Percentiles rank a stretch among this genome's conserved stretches.
Evolutionary conservation across 495 filamentous ascomycete species (phyloP).

Genomic region (Echria macrotheca): DNA sequence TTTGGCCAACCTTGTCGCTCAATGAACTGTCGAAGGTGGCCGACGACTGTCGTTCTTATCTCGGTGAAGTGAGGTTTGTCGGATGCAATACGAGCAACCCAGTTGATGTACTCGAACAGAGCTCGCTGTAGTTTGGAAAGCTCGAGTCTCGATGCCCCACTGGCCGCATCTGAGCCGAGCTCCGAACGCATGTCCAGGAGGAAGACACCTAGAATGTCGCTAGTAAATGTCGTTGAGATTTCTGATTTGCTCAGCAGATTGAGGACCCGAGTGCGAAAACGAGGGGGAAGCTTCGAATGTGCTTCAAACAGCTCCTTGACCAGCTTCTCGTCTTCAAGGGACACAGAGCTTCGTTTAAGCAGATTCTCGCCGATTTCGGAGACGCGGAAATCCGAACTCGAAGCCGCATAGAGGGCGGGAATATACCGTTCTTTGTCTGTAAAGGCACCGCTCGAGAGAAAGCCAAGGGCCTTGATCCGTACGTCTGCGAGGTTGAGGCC

Average conservation of each 20-base stretch:
- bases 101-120: constrained; percentile 84
- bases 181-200: constrained; percentile 44
- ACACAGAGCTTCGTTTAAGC: constrained; percentile 65
- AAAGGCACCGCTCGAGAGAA: constrained; percentile 82
- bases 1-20: constrained; percentile 79
- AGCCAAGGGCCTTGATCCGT: constrained; percentile 62
- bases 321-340: constrained; percentile 63
- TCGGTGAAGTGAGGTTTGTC: constrained; percentile 42
- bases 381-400: constrained; percentile 75
- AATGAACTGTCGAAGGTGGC: constrained; percentile 67
- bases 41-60: constrained; percentile 67
- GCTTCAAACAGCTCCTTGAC: constrained; percentile 61
- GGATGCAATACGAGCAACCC: constrained; percentile 72
- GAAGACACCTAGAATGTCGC: constrained; percentile 62
- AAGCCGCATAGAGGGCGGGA: constrained; percentile 75
- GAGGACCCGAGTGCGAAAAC: constrained; percentile 72
- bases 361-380: constrained; percentile 77
- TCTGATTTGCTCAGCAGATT: constrained; percentile 72
- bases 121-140: constrained; percentile 59
- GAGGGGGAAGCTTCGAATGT: constrained; percentile 64
- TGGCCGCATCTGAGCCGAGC: neutral
- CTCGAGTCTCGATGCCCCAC: constrained; percentile 22
- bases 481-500: constrained; percentile 62
- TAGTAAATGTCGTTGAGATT: constrained; percentile 53
- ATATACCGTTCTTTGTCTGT: constrained; percentile 71